Conservation (phyloP, 2,329 filamentous ascomycete species). For the Phyllosticta citrichinensis region DNA sequence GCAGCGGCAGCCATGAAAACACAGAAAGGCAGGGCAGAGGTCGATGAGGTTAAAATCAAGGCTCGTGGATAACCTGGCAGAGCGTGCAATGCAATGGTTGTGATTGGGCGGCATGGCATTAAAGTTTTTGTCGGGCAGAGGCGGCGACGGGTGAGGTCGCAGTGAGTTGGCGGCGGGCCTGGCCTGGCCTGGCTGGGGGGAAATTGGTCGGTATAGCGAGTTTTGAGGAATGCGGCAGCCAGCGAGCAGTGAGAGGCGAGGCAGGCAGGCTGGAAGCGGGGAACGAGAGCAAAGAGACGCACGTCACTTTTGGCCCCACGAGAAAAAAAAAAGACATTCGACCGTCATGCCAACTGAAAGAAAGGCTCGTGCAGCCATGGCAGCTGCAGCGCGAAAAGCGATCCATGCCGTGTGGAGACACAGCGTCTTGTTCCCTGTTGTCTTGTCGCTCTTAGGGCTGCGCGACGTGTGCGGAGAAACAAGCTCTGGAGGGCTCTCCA, state of each 20-base stretch:
- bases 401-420: background rate
- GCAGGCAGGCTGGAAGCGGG: no score
- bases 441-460: background rate
- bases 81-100: background rate
- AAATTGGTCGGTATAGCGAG: background rate
- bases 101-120: background rate
- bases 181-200: background rate
- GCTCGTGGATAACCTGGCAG: background rate
- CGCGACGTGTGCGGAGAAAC: background rate
- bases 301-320: background rate
- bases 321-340: background rate
- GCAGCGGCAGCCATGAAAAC: no score
- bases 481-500: background rate
- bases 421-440: background rate
- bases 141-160: background rate
- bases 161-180: background rate
- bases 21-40: no score
- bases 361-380: background rate
- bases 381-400: background rate
- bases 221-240: no score
- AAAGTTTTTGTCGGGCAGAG: background rate
- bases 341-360: background rate
- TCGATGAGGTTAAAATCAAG: background rate
- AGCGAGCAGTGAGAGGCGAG: no score
- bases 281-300: background rate